Evolutionary conservation across 148 eudicot genomes (phyloP), one percentile per base, ranked within the genome.

Genomic region (Rhododendron molle): DNA sequence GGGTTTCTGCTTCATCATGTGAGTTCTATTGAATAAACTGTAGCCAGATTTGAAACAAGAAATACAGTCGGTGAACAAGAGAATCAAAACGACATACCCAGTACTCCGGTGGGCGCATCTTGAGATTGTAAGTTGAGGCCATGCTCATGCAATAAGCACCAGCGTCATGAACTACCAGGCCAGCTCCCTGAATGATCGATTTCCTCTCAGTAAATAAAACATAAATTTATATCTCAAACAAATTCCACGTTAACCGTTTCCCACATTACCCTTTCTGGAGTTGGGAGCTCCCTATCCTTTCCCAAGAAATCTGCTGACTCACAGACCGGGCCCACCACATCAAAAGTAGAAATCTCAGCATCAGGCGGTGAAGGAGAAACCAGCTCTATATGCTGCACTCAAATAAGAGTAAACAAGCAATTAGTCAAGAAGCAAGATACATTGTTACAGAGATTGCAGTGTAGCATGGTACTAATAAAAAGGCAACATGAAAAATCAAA

Each of bases 71-170:
- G 65, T 20, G 65, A 58, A 58, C 65, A 58, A 20, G 65, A 58
- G n/a, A 58, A 16, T 58, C 65, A 5, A 60, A 60, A 65, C 4
- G 34, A 50, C 89, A 85, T 89, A 97, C 99, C 99, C 99, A 97
- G 89, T 97, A 97, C 74, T 97, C 99, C 1, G 98, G 95, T 78
- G 99, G 99, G 69, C 99, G 99, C 99, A 97, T 97, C 91, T 95
- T 97, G 83, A 97, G 99, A 84, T 97, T 97, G 93, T 97, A 97
- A 49, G 99, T 97, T 83, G 98, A 95, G 78, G 98, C 98, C 99
- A 97, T 97, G 88, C 98, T 95, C 99, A 95, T 97, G 89, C 98
- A 97, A 87, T 97, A 97, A 62, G 98, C 99, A 79, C 99, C 99
- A 13, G 98, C 98, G 90, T 97, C 98, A 78, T 95, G 99, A 88